These are phyloP conservation scores for Silene noctiflora DNA, from an alignment of 179 eudicot genomes.

Conservation along the genomic window DNA sequence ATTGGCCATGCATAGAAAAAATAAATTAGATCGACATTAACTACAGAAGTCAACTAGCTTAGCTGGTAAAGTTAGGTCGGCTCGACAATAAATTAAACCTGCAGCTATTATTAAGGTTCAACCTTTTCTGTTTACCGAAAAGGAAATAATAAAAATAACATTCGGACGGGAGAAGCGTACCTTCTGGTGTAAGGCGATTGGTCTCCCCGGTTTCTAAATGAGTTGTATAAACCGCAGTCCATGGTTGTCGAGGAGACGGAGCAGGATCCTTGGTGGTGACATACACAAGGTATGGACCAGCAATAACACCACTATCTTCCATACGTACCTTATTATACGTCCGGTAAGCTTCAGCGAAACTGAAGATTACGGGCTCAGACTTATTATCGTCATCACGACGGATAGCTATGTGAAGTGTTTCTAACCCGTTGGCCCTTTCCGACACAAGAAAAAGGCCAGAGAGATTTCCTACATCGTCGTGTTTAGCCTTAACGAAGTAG, in stretches of 20 bases:
- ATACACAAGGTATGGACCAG: conserved; percentile 16
- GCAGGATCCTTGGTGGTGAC: conserved; percentile 16
- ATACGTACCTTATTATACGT: conserved; percentile 7
- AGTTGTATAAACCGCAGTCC: conserved; percentile 22
- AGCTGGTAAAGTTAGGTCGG: no score
- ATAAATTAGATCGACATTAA: no score
- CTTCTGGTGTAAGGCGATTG: conserved; percentile 22
- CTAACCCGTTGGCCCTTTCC: conserved; percentile 7
- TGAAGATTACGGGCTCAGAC: background rate
- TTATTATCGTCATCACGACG: no score
- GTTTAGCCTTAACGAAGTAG: no score
- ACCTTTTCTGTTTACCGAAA: no score
- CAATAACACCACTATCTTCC: conserved; percentile 23
- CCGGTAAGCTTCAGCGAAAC: conserved; percentile 13
- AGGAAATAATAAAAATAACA: no score
- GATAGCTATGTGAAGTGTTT: conserved; percentile 19
- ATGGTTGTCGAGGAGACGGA: conserved; percentile 16
- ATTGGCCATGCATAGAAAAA: no score
- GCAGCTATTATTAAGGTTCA: no score
- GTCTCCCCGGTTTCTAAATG: conserved; percentile 2
- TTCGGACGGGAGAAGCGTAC: no score
- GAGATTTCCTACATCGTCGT: no score
- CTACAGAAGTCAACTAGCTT: no score
- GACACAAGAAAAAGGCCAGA: conserved; percentile 19
- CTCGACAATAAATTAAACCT: no score